Evolutionary conservation across 805 yeast genomes (phyloP), one percentile per base, ranked within the genome.

Genomic region (Allodekkera sacchari): DNA sequence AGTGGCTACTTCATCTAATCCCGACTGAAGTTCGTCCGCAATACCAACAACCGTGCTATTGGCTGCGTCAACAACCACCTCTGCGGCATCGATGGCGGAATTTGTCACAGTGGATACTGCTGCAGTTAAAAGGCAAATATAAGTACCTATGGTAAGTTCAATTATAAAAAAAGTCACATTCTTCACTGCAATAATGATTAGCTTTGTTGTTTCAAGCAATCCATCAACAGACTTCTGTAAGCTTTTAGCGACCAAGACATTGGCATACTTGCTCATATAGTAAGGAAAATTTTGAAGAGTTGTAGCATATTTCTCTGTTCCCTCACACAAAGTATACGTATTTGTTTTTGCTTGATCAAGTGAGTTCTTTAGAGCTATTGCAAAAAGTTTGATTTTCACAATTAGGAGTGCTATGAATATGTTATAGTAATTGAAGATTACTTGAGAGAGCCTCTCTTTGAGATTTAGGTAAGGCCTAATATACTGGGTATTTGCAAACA

Each of bases 141-240:
- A 84, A 0, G 97, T 92, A 0, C 96, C 97, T 2, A 87, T 53
- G 29, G 81, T 71, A 41, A 89, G 45, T 20, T 87, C 85, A 7
- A 89, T 57, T 6, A 74, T 59, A 48, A 89, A 83, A 4, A 73
- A 48, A 1, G 83, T 50, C 25, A 87, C 40, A 25, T 66, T 63
- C 43, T 82, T 78, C 6, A 77, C 58, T 0, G 75, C 79, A 1
- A 73, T 68, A 0, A 83, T 48, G 8, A 74, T 44, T 29, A 75
- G 35, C 1, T 63, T 46, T 8, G 83, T 33, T 1, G 68, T 41
- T 3, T 60, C 51, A 18, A 68, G 45, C 7, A 75, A 56, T 0
- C 66, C 73, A 7, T 61, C 53, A 22, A 76, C 66, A 0, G 77
- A 48, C 24, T 66, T 64, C 10, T 66, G 61, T 23, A 83, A 47